A percentile compares a stretch with the other conserved stretches of the same genome.
These are phyloP conservation scores for Scedosporium boydii DNA, from an alignment of 2,329 filamentous ascomycete species.

Conservation along the genomic window DNA sequence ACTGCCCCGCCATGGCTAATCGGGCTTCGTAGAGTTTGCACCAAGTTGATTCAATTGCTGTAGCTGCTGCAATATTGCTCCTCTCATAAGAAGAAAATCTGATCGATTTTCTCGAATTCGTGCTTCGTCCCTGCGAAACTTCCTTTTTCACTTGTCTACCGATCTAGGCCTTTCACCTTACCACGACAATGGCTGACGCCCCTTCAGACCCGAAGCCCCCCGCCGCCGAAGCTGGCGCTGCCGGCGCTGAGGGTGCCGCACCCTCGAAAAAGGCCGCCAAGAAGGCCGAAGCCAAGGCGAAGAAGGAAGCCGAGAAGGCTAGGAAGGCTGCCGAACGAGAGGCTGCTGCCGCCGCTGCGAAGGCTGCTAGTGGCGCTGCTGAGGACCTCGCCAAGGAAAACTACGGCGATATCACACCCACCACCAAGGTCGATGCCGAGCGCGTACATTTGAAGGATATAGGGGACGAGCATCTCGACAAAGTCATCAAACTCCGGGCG, in stretches of 20 bases:
- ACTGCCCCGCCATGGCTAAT: neutral
- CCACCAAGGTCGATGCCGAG: conserved; percentile 46
- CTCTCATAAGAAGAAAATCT: neutral
- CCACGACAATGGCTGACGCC: conserved; percentile 21
- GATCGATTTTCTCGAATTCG: neutral
- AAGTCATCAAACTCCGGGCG: conserved; percentile 65
- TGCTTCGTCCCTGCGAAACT: neutral
- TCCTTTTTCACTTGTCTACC: neutral
- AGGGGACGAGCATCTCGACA: conserved; percentile 54
- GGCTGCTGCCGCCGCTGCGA: conserved; percentile 58
- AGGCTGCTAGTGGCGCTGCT: conserved; percentile 54
- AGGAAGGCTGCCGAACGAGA: conserved; percentile 63
- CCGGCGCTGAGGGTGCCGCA: conserved; percentile 14
- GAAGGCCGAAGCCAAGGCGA: conserved; percentile 77
- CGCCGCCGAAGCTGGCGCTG: conserved; percentile 3
- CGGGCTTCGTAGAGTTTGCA: neutral
- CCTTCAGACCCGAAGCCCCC: conserved; percentile 11
- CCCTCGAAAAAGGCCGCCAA: conserved; percentile 74
- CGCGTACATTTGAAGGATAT: conserved; percentile 54
- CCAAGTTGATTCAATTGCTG: neutral
- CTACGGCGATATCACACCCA: conserved; percentile 63
- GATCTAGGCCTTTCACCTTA: neutral
- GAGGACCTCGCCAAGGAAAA: conserved; percentile 65
- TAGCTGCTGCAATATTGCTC: neutral
- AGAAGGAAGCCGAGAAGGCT: conserved; percentile 79